Evolutionary conservation across 768 basidiomycete species (phyloP), one percentile per base, ranked within the genome.

Genomic region (Russula olivacea): DNA sequence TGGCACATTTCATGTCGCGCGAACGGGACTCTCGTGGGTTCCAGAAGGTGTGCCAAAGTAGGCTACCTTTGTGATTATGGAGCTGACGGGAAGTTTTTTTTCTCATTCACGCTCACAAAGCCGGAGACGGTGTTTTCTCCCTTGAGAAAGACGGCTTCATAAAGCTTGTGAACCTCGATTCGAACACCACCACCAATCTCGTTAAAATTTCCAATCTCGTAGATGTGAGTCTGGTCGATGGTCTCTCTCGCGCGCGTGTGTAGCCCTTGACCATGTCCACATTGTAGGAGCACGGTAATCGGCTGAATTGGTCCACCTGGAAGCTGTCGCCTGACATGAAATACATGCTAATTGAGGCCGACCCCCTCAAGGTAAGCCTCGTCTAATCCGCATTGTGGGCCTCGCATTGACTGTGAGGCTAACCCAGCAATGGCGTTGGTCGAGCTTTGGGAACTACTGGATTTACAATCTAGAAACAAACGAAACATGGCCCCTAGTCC

Each of bases 81-180:
- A 60, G 63, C 54, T 64, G 58, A 60, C 54, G 32, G 48, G 15
- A 25, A 36, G 14, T 38, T 38, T 38, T 15, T 38, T 41, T 15
- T 45, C 52, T 58, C 40, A 38, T 43, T 59, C 36, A 47, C 51
- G 23, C 47, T n/a, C 38, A 38, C 38, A 45, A 47, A 97, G 97
- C 95, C 68, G 93, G 92, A 0, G 97, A 99, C 72, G 97, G 97
- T 0, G 91, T 97, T 1, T 97, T 87, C 76, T 90, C 90, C 7
- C 77, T 83, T 1, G 75, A 75, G 23, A 75, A 83, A 53, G 76
- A 81, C 30, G 84, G 83, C 14, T 78, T 80, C 58, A 91, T 99
- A 72, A 79, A 84, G 40, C 81, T 99, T 4, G 85, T 91, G 5
- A 88, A 95, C 70, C 78, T 98, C 23, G 85, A 87, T 73, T 84